These are phyloP conservation scores for Syzygium jambos DNA, from an alignment of 345 rosid species.

Conservation along the genomic window DNA sequence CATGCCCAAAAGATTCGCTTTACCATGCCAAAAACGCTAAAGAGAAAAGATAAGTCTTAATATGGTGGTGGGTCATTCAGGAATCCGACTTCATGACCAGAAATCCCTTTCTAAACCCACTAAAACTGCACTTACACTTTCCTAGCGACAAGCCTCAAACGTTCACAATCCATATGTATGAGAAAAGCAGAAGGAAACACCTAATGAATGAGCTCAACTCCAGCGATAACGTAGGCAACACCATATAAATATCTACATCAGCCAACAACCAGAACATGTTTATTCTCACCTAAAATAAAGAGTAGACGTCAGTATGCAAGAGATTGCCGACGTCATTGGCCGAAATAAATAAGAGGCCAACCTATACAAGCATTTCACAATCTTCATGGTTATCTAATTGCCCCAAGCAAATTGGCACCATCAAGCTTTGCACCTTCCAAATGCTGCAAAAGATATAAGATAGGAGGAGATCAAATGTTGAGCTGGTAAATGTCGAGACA, in stretches of 20 bases:
- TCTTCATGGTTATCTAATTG: conserved; percentile 37
- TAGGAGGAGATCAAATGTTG: background rate
- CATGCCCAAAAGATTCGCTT: background rate
- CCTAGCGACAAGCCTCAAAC: background rate
- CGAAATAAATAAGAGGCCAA: background rate
- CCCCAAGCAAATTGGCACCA: conserved; percentile 78
- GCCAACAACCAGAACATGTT: background rate
- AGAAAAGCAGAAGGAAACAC: background rate
- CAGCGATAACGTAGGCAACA: background rate
- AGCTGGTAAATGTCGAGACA: background rate
- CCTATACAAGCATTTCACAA: background rate
- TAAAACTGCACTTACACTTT: background rate
- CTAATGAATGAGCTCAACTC: background rate
- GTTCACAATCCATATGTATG: background rate
- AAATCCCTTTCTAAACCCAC: background rate
- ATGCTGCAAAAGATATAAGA: conserved; percentile 19
- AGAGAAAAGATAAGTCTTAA: background rate
- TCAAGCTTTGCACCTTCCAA: conserved; percentile 87
- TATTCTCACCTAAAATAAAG: background rate
- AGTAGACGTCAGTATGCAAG: background rate
- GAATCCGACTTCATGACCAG: background rate
- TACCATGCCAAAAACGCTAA: background rate
- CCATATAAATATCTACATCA: background rate
- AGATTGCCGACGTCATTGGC: background rate
- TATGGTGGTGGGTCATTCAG: background rate